phyloP scores from a whole-genome alignment of 306 rosid genomes.

The Cyamopsis tetragonoloba region DNA sequence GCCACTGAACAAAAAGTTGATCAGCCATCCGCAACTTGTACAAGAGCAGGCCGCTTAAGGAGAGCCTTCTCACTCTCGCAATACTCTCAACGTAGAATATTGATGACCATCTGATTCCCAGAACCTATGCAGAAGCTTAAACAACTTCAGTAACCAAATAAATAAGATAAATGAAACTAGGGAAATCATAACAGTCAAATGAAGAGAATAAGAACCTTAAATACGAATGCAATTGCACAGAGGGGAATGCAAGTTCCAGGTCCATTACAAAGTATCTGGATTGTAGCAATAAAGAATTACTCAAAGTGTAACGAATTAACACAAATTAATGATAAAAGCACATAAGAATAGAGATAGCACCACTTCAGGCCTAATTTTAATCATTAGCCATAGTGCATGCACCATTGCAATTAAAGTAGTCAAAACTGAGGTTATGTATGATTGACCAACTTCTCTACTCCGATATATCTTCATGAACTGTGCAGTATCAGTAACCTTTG shows the following conservation, averaged over 20 bases:
- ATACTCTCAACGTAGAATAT: constrained; percentile 92
- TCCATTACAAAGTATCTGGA: constrained; percentile 91
- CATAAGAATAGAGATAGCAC: constrained; percentile 37
- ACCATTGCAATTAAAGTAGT: constrained; percentile 64
- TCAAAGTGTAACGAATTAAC: constrained; percentile 11
- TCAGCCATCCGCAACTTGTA: constrained; percentile 76
- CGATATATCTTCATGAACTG: constrained; percentile 83
- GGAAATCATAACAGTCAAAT: neutral
- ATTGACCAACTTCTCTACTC: constrained; percentile 95
- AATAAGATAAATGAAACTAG: neutral
- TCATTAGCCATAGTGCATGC: constrained; percentile 79
- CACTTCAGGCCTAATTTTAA: constrained; percentile 91
- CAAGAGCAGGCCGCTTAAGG: constrained; percentile 82
- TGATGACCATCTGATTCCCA: constrained; percentile 83
- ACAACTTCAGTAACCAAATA: constrained; percentile 13
- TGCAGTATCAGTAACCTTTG: constrained; percentile 31
- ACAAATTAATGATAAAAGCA: neutral
- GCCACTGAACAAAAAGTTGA: constrained; percentile 94
- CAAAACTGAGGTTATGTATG: constrained; percentile 86
- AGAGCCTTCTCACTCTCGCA: constrained; percentile 90
- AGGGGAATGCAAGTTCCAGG: constrained; percentile 96
- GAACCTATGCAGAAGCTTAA: constrained; percentile 40
- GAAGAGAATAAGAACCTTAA: constrained; percentile 50
- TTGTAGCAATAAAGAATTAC: neutral
- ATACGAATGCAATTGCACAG: constrained; percentile 74